Evolutionary conservation across 176 grass and related monocot genomes (phyloP), one percentile per base, ranked within the genome.

Genomic region (Thalia dealbata): DNA sequence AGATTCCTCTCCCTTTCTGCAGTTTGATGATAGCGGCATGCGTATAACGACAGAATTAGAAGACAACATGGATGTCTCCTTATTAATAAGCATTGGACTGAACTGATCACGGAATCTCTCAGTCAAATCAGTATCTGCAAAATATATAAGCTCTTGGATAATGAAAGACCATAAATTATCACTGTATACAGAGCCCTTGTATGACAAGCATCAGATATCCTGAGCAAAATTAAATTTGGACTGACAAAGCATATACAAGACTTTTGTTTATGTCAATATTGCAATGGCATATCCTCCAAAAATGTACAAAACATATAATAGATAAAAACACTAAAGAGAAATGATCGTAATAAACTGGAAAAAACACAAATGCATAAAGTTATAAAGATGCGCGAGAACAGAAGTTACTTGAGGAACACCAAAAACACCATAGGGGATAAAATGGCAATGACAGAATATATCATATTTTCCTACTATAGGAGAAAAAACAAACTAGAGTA

Each of bases 91-190:
- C 89, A 96, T 88, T 64, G 92, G 92, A 72, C 75, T 62, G 78
- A 96, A 96, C 62, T 96, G 92, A 86, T 96, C 89, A 70, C 72
- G 82, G 84, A 96, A 96, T 74, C 89, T 89, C 81, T 96, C 89
- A 13, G 84, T 78, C 84, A 96, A 88, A 82, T 96, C 82, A 72
- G 91, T 92, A 72, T 87, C 92, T 96, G 85, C 69, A 90, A 64
- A 90, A 64, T 69, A 81, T 42, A 67, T 75, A 28, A 24, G 63
- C 71, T 73, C 64, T 70, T 52, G 14, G 62, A 13, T 43, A 10
- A 84, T 78, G 42, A 56, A 15, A 9, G 27, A 26, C n/a, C 15
- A 42, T 3, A 71, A 35, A 10, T 25, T 19, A 14, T 51, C 14
- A 56, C 42, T 25, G 13, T 35, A 73, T 45, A 72, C 22, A 15